Conservation (phyloP, 805 yeast species). For the Wickerhamomyces subpelliculosus region DNA sequence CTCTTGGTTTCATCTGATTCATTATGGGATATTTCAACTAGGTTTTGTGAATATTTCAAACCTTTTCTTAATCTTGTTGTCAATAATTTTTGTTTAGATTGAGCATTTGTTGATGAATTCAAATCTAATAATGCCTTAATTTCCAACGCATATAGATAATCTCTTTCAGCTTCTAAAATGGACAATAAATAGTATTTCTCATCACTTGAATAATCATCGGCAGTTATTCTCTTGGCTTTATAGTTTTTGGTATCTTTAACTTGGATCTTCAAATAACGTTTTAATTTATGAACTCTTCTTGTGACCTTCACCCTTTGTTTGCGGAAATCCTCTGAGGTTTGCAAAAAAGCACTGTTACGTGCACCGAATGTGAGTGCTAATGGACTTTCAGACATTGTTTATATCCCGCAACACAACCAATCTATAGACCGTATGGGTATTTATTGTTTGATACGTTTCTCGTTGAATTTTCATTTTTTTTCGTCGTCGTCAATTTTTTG, state of each 20-base stretch:
- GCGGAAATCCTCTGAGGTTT: slow-evolving; percentile 61
- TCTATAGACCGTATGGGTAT: no score
- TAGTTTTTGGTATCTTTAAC: slow-evolving; percentile 64
- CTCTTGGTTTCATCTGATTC: slow-evolving; percentile 30
- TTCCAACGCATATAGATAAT: slow-evolving; percentile 62
- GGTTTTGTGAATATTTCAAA: slow-evolving; percentile 32
- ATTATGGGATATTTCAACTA: slow-evolving; percentile 31
- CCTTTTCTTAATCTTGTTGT: slow-evolving; percentile 66
- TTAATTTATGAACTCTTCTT: slow-evolving; percentile 53
- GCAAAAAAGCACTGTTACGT: slow-evolving; percentile 56
- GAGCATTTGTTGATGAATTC: slow-evolving; percentile 32
- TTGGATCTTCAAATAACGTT: slow-evolving; percentile 56
- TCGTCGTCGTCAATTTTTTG: no score
- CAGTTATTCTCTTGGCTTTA: slow-evolving; percentile 38
- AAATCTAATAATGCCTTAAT: slow-evolving; percentile 48
- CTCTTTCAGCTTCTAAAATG: slow-evolving; percentile 72
- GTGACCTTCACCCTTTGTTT: slow-evolving; percentile 61
- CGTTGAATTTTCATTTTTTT: no score
- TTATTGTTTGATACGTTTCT: no score
- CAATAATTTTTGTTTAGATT: slow-evolving; percentile 41
- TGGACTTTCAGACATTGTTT: slow-evolving; percentile 11
- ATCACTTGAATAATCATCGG: slow-evolving; percentile 45
- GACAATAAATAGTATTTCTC: slow-evolving; percentile 48
- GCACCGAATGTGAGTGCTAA: slow-evolving; percentile 35
- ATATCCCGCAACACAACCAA: no score